phyloP scores from a whole-genome alignment of 2,329 filamentous ascomycete species.

The Mycocentrospora acerina region DNA sequence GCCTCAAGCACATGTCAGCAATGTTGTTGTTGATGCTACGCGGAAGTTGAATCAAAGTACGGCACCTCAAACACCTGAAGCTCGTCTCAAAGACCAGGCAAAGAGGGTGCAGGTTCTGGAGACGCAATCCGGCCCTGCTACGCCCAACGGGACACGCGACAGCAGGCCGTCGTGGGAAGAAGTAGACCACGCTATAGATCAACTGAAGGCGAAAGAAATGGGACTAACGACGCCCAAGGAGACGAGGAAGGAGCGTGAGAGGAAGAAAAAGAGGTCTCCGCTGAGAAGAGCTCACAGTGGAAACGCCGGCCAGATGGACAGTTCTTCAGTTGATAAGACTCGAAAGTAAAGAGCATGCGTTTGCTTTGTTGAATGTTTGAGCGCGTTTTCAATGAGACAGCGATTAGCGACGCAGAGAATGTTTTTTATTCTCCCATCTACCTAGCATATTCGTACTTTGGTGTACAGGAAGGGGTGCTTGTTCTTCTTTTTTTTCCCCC shows the following conservation, averaged over 20 bases:
- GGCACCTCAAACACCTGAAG: conserved; percentile 8
- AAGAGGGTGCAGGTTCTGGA: conserved; percentile 34
- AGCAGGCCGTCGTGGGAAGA: conserved; percentile 40
- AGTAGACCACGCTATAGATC: conserved; percentile 36
- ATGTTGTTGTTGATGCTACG: conserved; percentile 11
- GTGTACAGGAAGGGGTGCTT: too few species aligned
- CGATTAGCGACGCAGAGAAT: too few species aligned
- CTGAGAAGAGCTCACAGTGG: conserved; percentile 35
- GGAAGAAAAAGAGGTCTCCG: conserved; percentile 30
- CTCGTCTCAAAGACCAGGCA: conserved; percentile 26
- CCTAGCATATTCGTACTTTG: too few species aligned
- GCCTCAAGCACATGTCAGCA: conserved; percentile 17
- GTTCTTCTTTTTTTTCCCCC: too few species aligned
- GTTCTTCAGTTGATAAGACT: too few species aligned
- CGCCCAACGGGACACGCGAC: conserved; percentile 46
- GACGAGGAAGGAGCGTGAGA: conserved; percentile 8
- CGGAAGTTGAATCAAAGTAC: conserved; percentile 1
- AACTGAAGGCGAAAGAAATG: conserved; percentile 33
- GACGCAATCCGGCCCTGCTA: conserved; percentile 48
- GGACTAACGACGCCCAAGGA: conserved; percentile 12
- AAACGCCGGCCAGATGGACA: conserved; percentile 17
- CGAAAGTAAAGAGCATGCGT: too few species aligned
- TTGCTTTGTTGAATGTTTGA: too few species aligned
- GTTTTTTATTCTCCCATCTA: too few species aligned
- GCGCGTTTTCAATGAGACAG: too few species aligned